These are phyloP conservation scores for Saposhnikovia divaricata DNA, from an alignment of 129 eudicot genomes.

Conservation along the genomic window DNA sequence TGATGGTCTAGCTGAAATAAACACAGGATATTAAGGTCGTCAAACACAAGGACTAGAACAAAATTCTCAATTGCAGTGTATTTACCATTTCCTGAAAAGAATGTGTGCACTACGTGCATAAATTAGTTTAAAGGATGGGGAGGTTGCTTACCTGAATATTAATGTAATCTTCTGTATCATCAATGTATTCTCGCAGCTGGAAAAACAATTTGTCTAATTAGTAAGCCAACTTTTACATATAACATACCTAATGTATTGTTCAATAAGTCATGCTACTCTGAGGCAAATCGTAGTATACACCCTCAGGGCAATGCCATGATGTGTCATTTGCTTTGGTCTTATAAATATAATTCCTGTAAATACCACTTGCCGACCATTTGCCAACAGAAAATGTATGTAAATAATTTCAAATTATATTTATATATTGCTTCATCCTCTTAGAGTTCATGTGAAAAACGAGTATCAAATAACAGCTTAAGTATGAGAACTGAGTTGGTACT, in stretches of 20 bases:
- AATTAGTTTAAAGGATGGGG: not conserved
- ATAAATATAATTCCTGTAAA: not conserved
- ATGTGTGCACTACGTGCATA: not conserved
- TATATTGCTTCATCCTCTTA: too few species aligned
- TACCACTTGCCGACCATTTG: not conserved
- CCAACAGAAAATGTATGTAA: not conserved
- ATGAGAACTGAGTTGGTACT: not conserved
- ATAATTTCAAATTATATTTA: too few species aligned
- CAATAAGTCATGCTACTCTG: not conserved
- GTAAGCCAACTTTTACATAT: not conserved
- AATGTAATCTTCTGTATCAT: slow-evolving; percentile 87
- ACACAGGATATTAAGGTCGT: not conserved
- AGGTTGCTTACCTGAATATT: slow-evolving; percentile 62
- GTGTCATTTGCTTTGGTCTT: not conserved
- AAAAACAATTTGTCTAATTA: not conserved
- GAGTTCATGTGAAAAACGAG: not conserved
- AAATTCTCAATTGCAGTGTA: slow-evolving; percentile 8
- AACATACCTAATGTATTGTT: too few species aligned
- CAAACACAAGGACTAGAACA: not conserved
- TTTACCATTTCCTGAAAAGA: not conserved
- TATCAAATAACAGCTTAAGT: not conserved
- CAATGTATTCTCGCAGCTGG: slow-evolving; percentile 88
- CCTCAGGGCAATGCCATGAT: not conserved
- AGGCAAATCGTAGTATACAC: not conserved
- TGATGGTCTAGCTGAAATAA: slow-evolving; percentile 81